Base-by-base conservation (phyloP, 2,329 filamentous ascomycete species). In the Ceratocystis papillata region DNA sequence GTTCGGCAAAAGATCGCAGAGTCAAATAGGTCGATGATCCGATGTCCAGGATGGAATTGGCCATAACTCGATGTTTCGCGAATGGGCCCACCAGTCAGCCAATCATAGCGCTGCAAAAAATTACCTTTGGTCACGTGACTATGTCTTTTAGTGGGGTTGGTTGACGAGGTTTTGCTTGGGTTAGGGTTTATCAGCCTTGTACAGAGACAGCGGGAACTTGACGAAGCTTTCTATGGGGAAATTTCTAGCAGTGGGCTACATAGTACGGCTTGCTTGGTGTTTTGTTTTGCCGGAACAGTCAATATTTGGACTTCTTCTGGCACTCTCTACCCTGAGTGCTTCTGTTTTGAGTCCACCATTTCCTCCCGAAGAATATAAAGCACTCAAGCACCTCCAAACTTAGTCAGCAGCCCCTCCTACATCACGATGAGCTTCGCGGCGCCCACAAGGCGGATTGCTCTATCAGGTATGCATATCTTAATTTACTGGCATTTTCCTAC, bases 381-480 rank as follows among this genome's bases (percentile, higher is more conserved):
- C 53, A 12, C 15, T 17, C 28, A 30, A 57, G 6, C 12, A 25
- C 61, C 20, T 50, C 41, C 7, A 44, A 33, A 12, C 22, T 46
- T n/a, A 30, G 55, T 20, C 50, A 30, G 50, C 25, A 8, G 15
- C 30, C 28, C 28, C 55, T 25, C 53, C 28, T 8, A 17, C 4
- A 30, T 20, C 66, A 66, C 60, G 63, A 71, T 71, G 70, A 71
- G 69, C 53, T 68, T 70, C 46, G 63, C 66, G 46, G 65, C 69
- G n/a, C 69, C 70, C 15, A 62, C 68, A 45, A 69, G 70, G 67
- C 67, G 69, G 65, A 37, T 71, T 63, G 69, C 59, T 48, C 65
- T 65, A 28, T 67, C 69, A 20, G 69, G 70, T 71, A 68, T 45
- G 68, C 28, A 28, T 20, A 33, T 15, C 28, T 4, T n/a, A 3